Percentiles rank a stretch among this genome's conserved stretches.
These are phyloP conservation scores for Eucommia ulmoides DNA, from an alignment of 257 asterid genomes.

Conservation along the genomic window DNA sequence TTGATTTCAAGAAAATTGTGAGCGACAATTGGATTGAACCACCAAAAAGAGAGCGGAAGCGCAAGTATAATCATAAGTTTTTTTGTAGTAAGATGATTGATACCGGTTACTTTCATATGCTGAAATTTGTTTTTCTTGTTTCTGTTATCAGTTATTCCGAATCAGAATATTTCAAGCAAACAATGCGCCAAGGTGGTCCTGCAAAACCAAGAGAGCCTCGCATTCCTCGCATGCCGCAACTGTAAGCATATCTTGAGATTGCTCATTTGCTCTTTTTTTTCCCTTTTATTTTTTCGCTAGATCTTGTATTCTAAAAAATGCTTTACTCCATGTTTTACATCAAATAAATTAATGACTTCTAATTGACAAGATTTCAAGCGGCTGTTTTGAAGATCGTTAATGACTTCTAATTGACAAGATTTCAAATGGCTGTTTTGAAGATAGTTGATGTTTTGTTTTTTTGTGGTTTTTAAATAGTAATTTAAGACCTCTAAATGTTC, in stretches of 20 bases:
- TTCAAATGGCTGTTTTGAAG: too few species aligned
- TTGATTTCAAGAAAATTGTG: slow-evolving; percentile 90
- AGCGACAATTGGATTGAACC: slow-evolving; percentile 95
- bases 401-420: too few species aligned
- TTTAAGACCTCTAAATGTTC: too few species aligned
- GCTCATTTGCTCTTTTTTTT: background rate
- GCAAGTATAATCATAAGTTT: slow-evolving; percentile 96
- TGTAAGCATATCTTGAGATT: slow-evolving; percentile 38
- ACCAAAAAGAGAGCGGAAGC: slow-evolving; percentile 84
- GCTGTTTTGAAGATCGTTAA: too few species aligned
- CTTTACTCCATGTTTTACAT: too few species aligned
- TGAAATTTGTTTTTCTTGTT: slow-evolving; percentile 4
- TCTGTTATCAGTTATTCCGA: slow-evolving; percentile 64
- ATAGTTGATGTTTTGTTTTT: too few species aligned
- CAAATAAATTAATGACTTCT: too few species aligned
- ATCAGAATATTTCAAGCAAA: slow-evolving; percentile 96
- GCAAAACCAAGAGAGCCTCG: slow-evolving; percentile 95
- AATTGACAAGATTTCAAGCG: too few species aligned
- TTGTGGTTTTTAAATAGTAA: too few species aligned
- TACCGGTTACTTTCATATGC: too few species aligned
- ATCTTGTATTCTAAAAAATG: too few species aligned
- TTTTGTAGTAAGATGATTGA: too few species aligned
- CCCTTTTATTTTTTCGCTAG: background rate
- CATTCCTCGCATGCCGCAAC: slow-evolving; percentile 99
- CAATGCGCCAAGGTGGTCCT: slow-evolving; percentile 98